Percentiles rank a stretch among this genome's conserved stretches.
phyloP scores from a whole-genome alignment of 768 basidiomycete species.

The Boletus rubroflammeus region DNA sequence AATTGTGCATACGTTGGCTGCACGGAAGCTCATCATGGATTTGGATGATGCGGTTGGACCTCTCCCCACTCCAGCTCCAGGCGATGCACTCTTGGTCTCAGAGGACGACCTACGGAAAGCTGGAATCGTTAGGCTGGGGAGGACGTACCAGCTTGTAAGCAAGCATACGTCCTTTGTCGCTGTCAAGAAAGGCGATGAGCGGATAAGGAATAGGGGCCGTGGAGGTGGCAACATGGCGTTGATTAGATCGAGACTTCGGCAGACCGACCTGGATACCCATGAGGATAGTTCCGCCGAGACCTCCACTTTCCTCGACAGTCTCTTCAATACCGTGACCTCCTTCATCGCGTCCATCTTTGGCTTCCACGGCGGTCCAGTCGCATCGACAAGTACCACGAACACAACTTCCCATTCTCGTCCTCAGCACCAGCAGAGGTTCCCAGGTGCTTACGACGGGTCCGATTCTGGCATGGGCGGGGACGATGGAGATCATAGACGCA shows the following conservation, averaged over 20 bases:
- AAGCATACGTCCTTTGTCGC: constrained; percentile 56
- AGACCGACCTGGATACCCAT: neutral
- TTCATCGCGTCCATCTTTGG: constrained; percentile 16
- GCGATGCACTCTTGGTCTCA: constrained; percentile 23
- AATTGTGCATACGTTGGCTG: constrained; percentile 53
- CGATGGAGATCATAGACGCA: constrained; percentile 1
- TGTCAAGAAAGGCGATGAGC: constrained; percentile 36
- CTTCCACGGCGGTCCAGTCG: constrained; percentile 2
- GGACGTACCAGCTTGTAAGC: constrained; percentile 50
- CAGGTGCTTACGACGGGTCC: constrained; percentile 20
- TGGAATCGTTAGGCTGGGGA: constrained; percentile 47
- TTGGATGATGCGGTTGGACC: constrained; percentile 37
- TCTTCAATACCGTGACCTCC: constrained; percentile 18
- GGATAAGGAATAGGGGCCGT: constrained; percentile 4
- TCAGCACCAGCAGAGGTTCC: constrained; percentile 6
- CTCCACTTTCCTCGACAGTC: constrained; percentile 14
- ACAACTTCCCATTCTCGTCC: neutral
- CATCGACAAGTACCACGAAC: neutral
- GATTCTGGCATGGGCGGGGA: constrained; percentile 10
- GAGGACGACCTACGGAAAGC: constrained; percentile 39
- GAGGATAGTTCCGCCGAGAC: neutral
- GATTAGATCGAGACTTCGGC: constrained; percentile 18
- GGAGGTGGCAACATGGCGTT: constrained; percentile 1
- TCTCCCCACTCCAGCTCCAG: constrained; percentile 29
- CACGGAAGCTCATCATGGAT: constrained; percentile 52